Base-by-base conservation (phyloP, 2,329 filamentous ascomycete species). In the Diaporthe helianthi region DNA sequence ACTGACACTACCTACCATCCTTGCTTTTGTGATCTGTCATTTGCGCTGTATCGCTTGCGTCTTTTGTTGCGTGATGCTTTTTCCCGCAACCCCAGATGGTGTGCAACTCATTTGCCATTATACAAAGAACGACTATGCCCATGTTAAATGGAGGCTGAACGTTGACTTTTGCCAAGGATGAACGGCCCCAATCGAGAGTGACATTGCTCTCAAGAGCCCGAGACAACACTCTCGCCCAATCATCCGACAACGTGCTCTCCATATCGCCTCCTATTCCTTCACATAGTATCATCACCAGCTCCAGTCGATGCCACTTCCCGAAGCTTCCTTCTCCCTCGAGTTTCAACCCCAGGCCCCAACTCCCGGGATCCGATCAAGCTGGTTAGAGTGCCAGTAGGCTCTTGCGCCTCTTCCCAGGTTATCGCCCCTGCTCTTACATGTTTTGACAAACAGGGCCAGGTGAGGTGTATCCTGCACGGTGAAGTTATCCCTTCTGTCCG, bases 211-310 rank as follows among this genome's bases (percentile, higher is more conserved):
- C 33, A 29, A 19, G 31, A 44, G 15, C 15, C 54, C 54, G 69
- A 67, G 19, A 53, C 41, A 52, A 10, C 33, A 2, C 29, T 52
- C 7, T 67, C 54, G 22, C 69, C n/a, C 69, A 71, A 71, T 71
- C 69, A 69, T 64, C 58, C 33, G 33, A 46, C 24, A 71, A 71
- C 69, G 69, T 71, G 69, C 67, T 67, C 61, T 49, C 47, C 15
- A 33, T 15, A n/a, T 26, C 12, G 68, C 15, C 31, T 51, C 53
- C 26, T 51, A 52, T 51, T 54, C 47, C 60, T 63, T 31, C 29
- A 22, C 24, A 26, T 44, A 63, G 33, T 33, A 44, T 49, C 60
- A 55, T 51, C 49, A 36, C n/a, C 41, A 58, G 36, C n/a, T 29
- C 17, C 51, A 52, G 49, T 49, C 58, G 49, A 63, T 63, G 58